Evolutionary conservation across 768 basidiomycete species (phyloP).

Genomic region (Tricholoma flavovirens): DNA sequence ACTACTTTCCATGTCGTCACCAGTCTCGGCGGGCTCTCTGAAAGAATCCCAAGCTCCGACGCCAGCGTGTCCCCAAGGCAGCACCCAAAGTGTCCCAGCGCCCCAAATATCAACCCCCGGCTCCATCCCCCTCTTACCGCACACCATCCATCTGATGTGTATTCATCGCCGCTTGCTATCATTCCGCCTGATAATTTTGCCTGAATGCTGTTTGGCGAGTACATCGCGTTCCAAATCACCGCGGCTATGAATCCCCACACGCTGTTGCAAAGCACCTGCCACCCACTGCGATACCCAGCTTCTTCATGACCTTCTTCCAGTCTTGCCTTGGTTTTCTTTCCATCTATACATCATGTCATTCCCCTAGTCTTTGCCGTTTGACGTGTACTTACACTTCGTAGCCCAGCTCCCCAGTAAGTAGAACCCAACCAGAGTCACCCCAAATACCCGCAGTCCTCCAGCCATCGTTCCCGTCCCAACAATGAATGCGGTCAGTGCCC

Average conservation of each 20-base stretch:
- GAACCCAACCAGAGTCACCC: slow-evolving; percentile 63
- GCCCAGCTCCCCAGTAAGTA: slow-evolving; percentile 79
- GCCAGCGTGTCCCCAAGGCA: slow-evolving; percentile 91
- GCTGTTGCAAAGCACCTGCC: slow-evolving; percentile 84
- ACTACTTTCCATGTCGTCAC: slow-evolving; percentile 73
- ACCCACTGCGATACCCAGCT: slow-evolving; percentile 65
- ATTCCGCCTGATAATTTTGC: slow-evolving; percentile 22
- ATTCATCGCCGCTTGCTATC: slow-evolving; percentile 24
- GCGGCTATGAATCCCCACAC: slow-evolving; percentile 55
- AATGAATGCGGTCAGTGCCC: slow-evolving; percentile 69
- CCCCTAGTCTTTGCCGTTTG: neutral
- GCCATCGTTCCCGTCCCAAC: slow-evolving; percentile 73
- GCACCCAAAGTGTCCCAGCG: slow-evolving; percentile 83
- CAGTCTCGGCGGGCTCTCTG: slow-evolving; percentile 59
- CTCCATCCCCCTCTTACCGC: slow-evolving; percentile 54
- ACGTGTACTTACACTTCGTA: slow-evolving; percentile 59
- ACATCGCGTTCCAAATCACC: slow-evolving; percentile 58
- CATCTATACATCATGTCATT: slow-evolving; percentile 37
- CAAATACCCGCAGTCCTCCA: slow-evolving; percentile 60
- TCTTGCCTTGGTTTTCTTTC: slow-evolving; percentile 66
- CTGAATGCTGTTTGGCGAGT: slow-evolving; percentile 38
- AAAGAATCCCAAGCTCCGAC: slow-evolving; percentile 88
- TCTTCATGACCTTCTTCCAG: slow-evolving; percentile 77
- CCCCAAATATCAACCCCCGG: slow-evolving; percentile 54
- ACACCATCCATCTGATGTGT: slow-evolving; percentile 52